These are phyloP conservation scores for Beauveria pseudobassiana DNA, from an alignment of 2,329 filamentous ascomycete genomes.

Conservation along the genomic window DNA sequence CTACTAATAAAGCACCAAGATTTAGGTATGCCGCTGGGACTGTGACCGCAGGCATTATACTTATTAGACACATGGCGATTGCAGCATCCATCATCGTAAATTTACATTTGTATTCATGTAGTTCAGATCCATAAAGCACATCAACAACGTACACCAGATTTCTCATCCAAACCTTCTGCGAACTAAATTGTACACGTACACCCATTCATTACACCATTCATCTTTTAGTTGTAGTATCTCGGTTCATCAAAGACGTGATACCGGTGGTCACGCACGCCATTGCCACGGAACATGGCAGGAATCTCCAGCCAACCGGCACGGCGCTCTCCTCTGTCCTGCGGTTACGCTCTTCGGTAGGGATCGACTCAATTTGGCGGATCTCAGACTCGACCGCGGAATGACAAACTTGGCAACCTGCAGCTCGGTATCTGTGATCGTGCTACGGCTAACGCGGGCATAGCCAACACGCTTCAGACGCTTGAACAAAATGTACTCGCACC, in stretches of 20 bases:
- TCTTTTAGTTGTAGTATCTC: slow-evolving; percentile 51
- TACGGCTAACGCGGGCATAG: slow-evolving; percentile 81
- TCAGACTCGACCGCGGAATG: slow-evolving; percentile 59
- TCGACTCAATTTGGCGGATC: slow-evolving; percentile 32
- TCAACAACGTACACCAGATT: neutral
- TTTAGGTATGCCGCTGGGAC: too few relatives aligned
- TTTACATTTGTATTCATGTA: neutral
- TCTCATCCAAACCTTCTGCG: neutral
- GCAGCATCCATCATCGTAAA: neutral
- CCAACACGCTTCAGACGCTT: slow-evolving; percentile 79
- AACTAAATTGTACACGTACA: neutral
- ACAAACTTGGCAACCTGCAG: slow-evolving; percentile 94
- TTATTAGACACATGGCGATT: neutral
- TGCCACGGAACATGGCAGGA: slow-evolving; percentile 74
- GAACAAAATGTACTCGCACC: slow-evolving; percentile 98
- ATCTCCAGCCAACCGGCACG: slow-evolving; percentile 69
- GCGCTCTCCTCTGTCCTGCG: slow-evolving; percentile 58
- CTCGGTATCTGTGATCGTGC: slow-evolving; percentile 94
- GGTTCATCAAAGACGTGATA: slow-evolving; percentile 97
- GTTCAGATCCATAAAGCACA: neutral
- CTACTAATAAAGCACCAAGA: too few relatives aligned
- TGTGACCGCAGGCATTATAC: neutral
- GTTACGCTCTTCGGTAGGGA: slow-evolving; percentile 47
- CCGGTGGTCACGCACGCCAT: slow-evolving; percentile 79
- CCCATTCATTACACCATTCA: neutral